Base-by-base conservation (phyloP, 2,329 filamentous ascomycete species). In the Pseudocercospora cruenta region DNA sequence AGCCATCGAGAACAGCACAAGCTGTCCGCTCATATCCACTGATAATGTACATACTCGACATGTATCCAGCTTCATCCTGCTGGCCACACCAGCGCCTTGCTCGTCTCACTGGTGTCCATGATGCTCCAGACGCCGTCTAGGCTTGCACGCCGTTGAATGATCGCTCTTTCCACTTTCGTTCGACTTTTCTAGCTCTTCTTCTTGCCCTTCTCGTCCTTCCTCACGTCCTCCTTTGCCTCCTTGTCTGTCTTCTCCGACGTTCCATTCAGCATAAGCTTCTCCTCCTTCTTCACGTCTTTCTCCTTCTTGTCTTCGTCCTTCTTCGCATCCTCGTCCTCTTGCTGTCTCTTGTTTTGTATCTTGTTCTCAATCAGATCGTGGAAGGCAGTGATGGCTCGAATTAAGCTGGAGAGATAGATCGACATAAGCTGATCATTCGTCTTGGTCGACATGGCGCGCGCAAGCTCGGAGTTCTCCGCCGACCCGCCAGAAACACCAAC, bases 351-450 rank as follows among this genome's bases (percentile, higher is more conserved):
- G 82, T 99, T 99, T 84, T 98, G 94, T 73, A 98, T 97, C 87
- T 99, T 99, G 85, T 99, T 99, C 84, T 99, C 95, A 72, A 99
- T 99, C 72, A 99, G 83, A 78, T 99, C 95, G 80, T 99, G 95
- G 90, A 98, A 99, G 7, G 95, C 95, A 12, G 95, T 98, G 77
- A 99, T 99, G 64, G 95, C 95, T 68, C 95, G 88, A 81, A 99
- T 98, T 83, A 98, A 83, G 83, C 92, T 96, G 82, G 92, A 96
- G 62, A 99, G 86, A 81, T 99, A 99, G 79, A 99, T 98, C 60
- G 94, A 89, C 92, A 99, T 97, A 71, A 99, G 87, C 83, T 99
- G 95, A 80, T 99, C 95, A 77, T 99, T 99, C 66, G 94, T 98
- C 88, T 99, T 99, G 83, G 97, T 88, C 82, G 93, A 96, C 93